These are phyloP conservation scores for Anacardium occidentale DNA, from an alignment of 345 rosid genomes.

Conservation along the genomic window DNA sequence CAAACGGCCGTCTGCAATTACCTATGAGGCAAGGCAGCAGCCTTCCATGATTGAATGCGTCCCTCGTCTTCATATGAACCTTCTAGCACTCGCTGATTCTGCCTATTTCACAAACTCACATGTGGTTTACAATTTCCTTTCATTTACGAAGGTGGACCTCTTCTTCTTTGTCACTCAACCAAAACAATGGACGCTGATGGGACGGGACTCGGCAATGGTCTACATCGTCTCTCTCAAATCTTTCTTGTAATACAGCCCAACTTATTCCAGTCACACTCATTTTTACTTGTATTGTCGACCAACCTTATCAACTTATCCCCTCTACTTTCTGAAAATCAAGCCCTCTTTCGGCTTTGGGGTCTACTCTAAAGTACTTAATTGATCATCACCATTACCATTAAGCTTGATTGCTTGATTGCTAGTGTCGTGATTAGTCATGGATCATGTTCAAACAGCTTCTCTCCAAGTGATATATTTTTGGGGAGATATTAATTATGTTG, in stretches of 20 bases:
- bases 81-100: not conserved
- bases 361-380: too few relatives aligned
- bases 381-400: too few relatives aligned
- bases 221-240: not conserved
- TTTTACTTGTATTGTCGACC: not conserved
- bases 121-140: constrained; percentile 5
- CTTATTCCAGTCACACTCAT: not conserved
- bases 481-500: not conserved
- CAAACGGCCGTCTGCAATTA: not conserved
- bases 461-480: too few relatives aligned
- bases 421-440: too few relatives aligned
- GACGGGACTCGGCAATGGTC: constrained; percentile 12
- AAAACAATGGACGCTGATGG: not conserved
- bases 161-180: not conserved
- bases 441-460: too few relatives aligned
- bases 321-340: not conserved
- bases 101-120: too few relatives aligned
- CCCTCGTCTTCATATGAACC: not conserved
- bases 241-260: constrained; percentile 5
- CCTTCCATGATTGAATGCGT: too few relatives aligned
- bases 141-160: constrained; percentile 22
- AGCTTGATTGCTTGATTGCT: too few relatives aligned
- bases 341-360: not conserved
- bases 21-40: not conserved
- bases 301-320: constrained; percentile 8